Evolutionary conservation across 1,284 basidiomycete genomes (phyloP), one percentile per base, ranked within the genome.

Genomic region (Coriolopsis trogii): DNA sequence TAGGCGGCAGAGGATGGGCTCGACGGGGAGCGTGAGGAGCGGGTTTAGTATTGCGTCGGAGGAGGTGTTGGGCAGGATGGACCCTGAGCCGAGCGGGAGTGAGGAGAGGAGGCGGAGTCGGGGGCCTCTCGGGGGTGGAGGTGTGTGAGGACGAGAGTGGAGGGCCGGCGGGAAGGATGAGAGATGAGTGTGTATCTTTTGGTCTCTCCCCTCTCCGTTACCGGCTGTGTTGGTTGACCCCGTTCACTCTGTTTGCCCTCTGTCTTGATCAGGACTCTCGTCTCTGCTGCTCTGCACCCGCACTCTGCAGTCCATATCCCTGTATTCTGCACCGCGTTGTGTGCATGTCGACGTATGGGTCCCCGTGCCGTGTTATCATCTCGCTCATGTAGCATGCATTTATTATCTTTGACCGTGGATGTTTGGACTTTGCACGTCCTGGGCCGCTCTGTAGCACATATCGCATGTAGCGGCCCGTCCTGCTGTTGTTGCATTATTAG

Each of bases 21-120:
- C 67, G 33, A 67, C 66, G 10, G 65, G 62, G 31, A 67, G 63
- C 53, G 67, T 48, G 34, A 44, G 61, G 49, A 67, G 63, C 30
- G 65, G 60, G 38, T 57, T 63, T 46, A 70, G 68, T 48, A 61
- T 65, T 41, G 68, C 62, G 30, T 70, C 68, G 16, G 67, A 65
- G 52, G 69, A 71, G 56, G 68, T 69, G 20, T 45, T 69, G 0
- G 68, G 68, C 25, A 49, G 66, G 40, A 67, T 69, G 68, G 68
- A 69, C 30, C 68, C 67, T 13, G 67, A 69, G 54, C 42, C 63
- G 8, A 59, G 55, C 2, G 42, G 45, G 18, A 46, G 48, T 42
- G 67, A 66, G 41, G 60, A 60, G 44, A 47, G 56, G 30, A 41
- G 58, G 47, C 52, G 49, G 39, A 46, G 47, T 24, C 37, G 51